Percentiles rank a stretch among this genome's conserved stretches.
phyloP scores from a whole-genome alignment of 73 alveolate species.

The Durusdinium trenchii region DNA sequence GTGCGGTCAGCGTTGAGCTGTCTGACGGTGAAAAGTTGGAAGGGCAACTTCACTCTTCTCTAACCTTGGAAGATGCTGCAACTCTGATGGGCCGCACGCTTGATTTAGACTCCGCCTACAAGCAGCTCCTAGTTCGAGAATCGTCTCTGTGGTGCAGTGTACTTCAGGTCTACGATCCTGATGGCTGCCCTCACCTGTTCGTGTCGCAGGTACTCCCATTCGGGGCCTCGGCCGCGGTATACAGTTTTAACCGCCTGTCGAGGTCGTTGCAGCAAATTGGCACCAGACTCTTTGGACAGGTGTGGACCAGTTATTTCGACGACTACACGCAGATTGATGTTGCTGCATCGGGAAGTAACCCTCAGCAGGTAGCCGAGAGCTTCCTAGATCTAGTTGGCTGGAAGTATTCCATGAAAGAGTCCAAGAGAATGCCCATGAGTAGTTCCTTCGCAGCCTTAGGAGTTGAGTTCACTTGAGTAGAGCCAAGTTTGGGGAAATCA shows the following conservation, averaged over 20 bases:
- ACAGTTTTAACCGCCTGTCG: not conserved
- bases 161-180: not conserved
- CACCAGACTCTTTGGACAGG: not conserved
- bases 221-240: slow-evolving; percentile 7
- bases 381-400: not conserved
- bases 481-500: not conserved
- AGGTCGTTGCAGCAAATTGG: not conserved
- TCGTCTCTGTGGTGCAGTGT: not conserved
- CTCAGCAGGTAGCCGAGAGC: not conserved
- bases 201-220: not conserved
- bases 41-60: not conserved
- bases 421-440: not conserved
- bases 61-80: not conserved
- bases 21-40: not conserved
- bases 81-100: not conserved
- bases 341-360: not conserved
- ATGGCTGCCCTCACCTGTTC: not conserved
- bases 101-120: not conserved
- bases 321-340: not conserved
- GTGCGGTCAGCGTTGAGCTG: not conserved
- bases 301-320: not conserved
- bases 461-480: not conserved
- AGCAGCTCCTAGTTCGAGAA: not conserved
- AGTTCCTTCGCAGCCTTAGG: not conserved
- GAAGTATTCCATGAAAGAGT: not conserved